phyloP scores from a whole-genome alignment of 345 rosid species.

The Ceriops decandra region DNA sequence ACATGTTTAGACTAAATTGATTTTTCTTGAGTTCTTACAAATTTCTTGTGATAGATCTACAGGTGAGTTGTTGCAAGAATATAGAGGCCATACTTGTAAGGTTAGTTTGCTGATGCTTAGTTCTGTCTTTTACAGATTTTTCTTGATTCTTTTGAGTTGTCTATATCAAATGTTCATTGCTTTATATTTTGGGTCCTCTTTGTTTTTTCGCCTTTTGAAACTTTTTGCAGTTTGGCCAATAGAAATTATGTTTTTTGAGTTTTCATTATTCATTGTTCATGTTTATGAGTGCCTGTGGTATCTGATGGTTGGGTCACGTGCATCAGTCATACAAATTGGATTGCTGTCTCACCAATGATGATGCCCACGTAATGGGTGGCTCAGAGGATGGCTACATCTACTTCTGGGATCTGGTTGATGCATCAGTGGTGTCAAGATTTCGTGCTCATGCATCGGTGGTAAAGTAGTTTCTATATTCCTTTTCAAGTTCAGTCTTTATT shows the following conservation, averaged over 20 bases:
- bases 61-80: constrained; percentile 88
- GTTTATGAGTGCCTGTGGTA: not conserved
- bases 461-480: constrained; percentile 13
- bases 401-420: constrained; percentile 98
- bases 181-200: too few species aligned
- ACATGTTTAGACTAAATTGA: not conserved
- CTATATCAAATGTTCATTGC: not conserved
- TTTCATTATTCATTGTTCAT: not conserved
- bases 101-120: constrained; percentile 39
- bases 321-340: constrained; percentile 85
- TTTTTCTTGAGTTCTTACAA: constrained; percentile 6
- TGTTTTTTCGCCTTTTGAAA: too few species aligned
- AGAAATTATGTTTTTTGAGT: not conserved
- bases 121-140: not conserved
- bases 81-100: constrained; percentile 89
- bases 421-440: constrained; percentile 66
- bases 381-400: constrained; percentile 90
- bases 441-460: constrained; percentile 91
- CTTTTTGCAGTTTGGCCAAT: not conserved
- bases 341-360: constrained; percentile 84
- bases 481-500: too few species aligned
- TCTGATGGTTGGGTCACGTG: constrained; percentile 9
- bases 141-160: not conserved
- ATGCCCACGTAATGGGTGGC: constrained; percentile 85
- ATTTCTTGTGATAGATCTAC: constrained; percentile 48